phyloP scores from a whole-genome alignment of 1,139 yeast genomes.

The Suhomyces bokatorum region DNA sequence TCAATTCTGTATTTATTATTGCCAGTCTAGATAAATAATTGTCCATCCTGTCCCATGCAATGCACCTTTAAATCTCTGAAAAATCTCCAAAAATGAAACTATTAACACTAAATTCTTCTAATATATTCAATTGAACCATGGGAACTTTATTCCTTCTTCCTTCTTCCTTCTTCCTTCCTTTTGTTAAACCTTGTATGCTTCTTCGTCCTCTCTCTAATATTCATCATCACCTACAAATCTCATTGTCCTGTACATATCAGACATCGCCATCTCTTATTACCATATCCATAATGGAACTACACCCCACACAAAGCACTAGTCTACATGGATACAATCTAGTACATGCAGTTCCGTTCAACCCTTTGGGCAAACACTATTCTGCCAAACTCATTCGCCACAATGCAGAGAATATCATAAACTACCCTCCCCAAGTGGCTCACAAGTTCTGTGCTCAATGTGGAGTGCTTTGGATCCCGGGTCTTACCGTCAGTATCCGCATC shows the following conservation, averaged over 20 bases:
- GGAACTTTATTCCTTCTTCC: too few species aligned
- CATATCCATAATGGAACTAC: slow-evolving; percentile 4
- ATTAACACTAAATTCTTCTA: too few species aligned
- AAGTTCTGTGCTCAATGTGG: slow-evolving; percentile 52
- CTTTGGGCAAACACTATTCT: slow-evolving; percentile 30
- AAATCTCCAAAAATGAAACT: too few species aligned
- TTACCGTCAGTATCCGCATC: slow-evolving; percentile 35
- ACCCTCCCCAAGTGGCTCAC: slow-evolving; percentile 27
- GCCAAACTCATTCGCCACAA: slow-evolving; percentile 25
- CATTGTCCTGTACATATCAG: background rate
- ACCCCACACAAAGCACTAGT: slow-evolving; percentile 14
- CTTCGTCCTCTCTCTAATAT: too few species aligned
- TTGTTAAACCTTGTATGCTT: too few species aligned
- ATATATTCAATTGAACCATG: too few species aligned
- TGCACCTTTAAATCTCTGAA: too few species aligned
- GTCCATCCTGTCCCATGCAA: too few species aligned
- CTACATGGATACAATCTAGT: slow-evolving; percentile 34
- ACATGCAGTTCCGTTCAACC: slow-evolving; percentile 28
- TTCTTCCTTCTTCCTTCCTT: too few species aligned
- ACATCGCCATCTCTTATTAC: background rate
- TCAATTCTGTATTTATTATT: too few species aligned
- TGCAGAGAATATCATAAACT: slow-evolving; percentile 25
- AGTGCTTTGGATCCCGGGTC: slow-evolving; percentile 45
- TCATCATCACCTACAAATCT: background rate
- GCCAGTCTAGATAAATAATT: too few species aligned